A percentile compares a stretch with the other conserved stretches of the same genome.
Conservation (phyloP, 2,329 filamentous ascomycete species). For the Chalaropsis ovoidea region DNA sequence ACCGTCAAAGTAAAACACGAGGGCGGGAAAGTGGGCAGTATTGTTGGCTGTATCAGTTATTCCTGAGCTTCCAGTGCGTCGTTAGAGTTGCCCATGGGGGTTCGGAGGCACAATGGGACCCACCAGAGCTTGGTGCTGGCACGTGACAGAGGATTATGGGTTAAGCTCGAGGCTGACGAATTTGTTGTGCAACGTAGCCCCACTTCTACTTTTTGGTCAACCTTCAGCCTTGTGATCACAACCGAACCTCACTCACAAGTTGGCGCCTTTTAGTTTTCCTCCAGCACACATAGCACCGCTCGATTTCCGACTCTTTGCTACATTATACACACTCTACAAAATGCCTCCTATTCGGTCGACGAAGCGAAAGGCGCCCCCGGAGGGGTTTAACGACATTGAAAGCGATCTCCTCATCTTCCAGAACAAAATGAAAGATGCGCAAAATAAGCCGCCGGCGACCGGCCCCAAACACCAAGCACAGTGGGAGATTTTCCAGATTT, state of each 20-base stretch:
- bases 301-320: background rate
- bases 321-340: conserved; percentile 19
- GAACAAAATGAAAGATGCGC: conserved; percentile 91
- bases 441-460: conserved; percentile 75
- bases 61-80: background rate
- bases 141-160: background rate
- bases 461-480: conserved; percentile 77
- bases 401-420: conserved; percentile 74
- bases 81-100: background rate
- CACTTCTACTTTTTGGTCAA: conserved; percentile 19
- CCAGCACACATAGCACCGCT: background rate
- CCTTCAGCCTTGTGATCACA: conserved; percentile 20
- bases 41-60: background rate
- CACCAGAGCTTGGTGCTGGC: background rate
- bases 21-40: background rate
- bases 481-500: conserved; percentile 97
- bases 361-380: conserved; percentile 72
- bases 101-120: background rate
- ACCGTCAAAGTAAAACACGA: conserved; percentile 26
- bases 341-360: conserved; percentile 73
- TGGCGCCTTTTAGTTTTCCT: background rate
- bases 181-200: conserved; percentile 8
- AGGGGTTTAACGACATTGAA: conserved; percentile 80
- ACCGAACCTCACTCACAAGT: background rate
- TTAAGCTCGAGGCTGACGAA: background rate